Percentiles rank a stretch among this genome's conserved stretches.
phyloP scores from a whole-genome alignment of 108 stramenopile species.

The Fistulifera pelliculosa region DNA sequence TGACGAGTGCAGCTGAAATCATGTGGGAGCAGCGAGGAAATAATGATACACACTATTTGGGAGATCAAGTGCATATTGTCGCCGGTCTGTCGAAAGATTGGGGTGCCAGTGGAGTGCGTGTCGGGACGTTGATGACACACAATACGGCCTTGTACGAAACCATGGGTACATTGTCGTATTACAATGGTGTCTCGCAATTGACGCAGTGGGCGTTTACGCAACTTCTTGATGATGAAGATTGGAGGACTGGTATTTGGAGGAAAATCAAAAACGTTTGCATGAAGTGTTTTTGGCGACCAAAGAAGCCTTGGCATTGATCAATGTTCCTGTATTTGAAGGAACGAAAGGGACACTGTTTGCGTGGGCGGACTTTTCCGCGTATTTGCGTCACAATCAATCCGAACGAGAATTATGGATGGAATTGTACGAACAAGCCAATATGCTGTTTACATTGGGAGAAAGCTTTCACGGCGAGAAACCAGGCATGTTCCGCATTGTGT shows the following conservation, averaged over 20 bases:
- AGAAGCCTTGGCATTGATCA: slow-evolving; percentile 12
- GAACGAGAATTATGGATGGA: slow-evolving; percentile 19
- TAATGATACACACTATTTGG: slow-evolving; percentile 3
- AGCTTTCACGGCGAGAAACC: slow-evolving; percentile 8
- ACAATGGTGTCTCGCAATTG: slow-evolving; percentile 2
- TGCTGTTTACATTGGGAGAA: slow-evolving; percentile 12
- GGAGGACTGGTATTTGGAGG: slow-evolving; percentile 11
- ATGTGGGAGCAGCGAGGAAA: background rate
- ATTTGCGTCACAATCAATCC: slow-evolving; percentile 8
- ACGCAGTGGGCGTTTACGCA: slow-evolving; percentile 12
- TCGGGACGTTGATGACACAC: slow-evolving; percentile 25
- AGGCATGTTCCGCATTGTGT: slow-evolving; percentile 13
- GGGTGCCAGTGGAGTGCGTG: slow-evolving; percentile 29
- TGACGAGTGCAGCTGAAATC: too few relatives aligned
- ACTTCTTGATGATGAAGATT: slow-evolving; percentile 14
- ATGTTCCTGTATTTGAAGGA: slow-evolving; percentile 1
- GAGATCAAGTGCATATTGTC: slow-evolving; percentile 24
- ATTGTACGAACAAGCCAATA: slow-evolving; percentile 8
- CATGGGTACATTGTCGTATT: slow-evolving; percentile 11
- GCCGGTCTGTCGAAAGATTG: slow-evolving; percentile 34
- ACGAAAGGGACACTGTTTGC: slow-evolving; percentile 13
- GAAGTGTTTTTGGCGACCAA: slow-evolving; percentile 6
- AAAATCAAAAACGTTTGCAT: slow-evolving; percentile 12
- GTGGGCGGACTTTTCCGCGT: slow-evolving; percentile 18
- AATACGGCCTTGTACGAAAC: slow-evolving; percentile 12